These are phyloP conservation scores for Colletotrichum euphorbiae DNA, from an alignment of 2,329 filamentous ascomycete genomes.

Conservation along the genomic window DNA sequence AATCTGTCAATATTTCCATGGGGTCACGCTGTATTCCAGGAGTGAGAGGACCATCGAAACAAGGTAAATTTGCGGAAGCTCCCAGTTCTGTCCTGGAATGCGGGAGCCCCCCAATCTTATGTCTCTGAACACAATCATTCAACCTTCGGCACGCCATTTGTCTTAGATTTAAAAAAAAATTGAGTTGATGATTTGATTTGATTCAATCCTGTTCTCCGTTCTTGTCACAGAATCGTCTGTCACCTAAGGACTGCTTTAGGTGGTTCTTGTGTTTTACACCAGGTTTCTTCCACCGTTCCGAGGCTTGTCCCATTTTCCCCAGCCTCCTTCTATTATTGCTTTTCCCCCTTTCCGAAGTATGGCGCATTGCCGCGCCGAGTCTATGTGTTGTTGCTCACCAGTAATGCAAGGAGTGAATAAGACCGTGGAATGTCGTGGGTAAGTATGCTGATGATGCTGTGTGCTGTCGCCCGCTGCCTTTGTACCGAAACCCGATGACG, in stretches of 20 bases:
- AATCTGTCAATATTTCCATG: too few species aligned
- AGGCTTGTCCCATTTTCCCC: neutral
- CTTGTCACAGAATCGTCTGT: neutral
- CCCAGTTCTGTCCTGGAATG: neutral
- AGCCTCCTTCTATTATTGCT: constrained; percentile 30
- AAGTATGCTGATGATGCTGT: constrained; percentile 36
- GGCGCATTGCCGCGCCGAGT: constrained; percentile 28
- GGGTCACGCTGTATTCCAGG: too few species aligned
- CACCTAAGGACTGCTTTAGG: constrained; percentile 13
- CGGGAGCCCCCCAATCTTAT: neutral
- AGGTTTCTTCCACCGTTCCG: neutral
- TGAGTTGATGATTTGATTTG: neutral
- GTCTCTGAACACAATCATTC: neutral
- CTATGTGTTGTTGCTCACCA: constrained; percentile 32
- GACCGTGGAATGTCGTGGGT: constrained; percentile 39
- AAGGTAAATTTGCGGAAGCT: too few species aligned
- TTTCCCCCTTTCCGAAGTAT: neutral
- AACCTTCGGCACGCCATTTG: neutral
- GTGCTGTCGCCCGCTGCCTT: constrained; percentile 22
- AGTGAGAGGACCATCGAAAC: too few species aligned
- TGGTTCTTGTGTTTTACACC: neutral
- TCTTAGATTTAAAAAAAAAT: neutral
- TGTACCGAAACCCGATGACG: constrained; percentile 15
- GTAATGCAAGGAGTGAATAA: constrained; percentile 40
- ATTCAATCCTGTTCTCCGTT: constrained; percentile 10